Evolutionary conservation across 768 basidiomycete species (phyloP), one percentile per base, ranked within the genome.

Genomic region (Leccinum imitatum): DNA sequence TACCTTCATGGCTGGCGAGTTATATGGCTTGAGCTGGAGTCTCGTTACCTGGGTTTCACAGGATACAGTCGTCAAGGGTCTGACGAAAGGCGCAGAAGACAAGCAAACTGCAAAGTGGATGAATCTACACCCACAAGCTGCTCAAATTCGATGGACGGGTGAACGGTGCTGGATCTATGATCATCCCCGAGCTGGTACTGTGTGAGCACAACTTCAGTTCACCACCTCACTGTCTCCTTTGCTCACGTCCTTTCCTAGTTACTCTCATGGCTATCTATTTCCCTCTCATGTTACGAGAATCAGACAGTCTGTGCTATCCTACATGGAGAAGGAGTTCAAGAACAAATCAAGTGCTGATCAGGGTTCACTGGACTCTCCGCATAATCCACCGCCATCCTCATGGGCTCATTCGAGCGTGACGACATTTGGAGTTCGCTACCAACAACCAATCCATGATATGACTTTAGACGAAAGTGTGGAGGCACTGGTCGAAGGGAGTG

Each of bases 101-200:
- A 95, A 97, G 73, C 89, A 93, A 66, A 91, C 91, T 6, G 87
- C 93, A 8, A 90, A 86, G 63, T 98, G 95, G 95, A 93, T 98
- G 85, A 80, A 82, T 19, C 69, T 87, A 56, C 95, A 97, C 76
- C 95, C 95, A 0, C 83, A 82, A 48, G 84, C 89, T 14, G 75
- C 81, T 30, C 83, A 89, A 65, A 84, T 99, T 44, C 84, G 93
- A 48, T 98, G 96, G 95, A 81, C 82, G 33, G 88, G 90, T 65
- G 95, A 99, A 70, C 84, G 89, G 27, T 98, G 96, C 75, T 96
- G 93, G 92, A 93, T 99, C 64, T 98, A 99, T 74, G 95, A 99
- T 71, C 96, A 98, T 75, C 96, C 96, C 2, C 88, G 93, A 53
- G 87, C 91, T 15, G 90, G 91, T 52, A 97, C 95, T 19, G 95